phyloP scores from a whole-genome alignment of 164 flowering plant species.

The Magnolia changhungtana region DNA sequence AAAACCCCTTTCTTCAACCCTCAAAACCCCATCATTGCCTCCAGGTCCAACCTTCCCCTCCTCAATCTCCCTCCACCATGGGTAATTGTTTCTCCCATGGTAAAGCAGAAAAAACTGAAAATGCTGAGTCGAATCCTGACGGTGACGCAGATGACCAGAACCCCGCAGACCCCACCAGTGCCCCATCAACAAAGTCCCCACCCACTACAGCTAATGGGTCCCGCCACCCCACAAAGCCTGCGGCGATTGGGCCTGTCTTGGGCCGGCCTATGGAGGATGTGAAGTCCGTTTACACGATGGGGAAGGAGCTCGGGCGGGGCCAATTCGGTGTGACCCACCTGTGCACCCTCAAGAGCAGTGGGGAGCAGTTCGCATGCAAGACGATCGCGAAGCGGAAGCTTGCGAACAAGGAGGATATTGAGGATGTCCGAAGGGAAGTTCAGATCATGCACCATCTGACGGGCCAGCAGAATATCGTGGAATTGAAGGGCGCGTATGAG shows the following conservation, averaged over 20 bases:
- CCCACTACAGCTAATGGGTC: constrained; percentile 16
- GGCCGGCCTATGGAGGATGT: constrained; percentile 86
- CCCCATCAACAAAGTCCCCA: constrained; percentile 13
- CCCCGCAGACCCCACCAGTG: not conserved
- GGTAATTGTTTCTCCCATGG: constrained; percentile 62
- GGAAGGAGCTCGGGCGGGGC: constrained; percentile 80
- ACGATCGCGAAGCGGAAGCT: constrained; percentile 75
- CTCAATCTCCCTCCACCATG: constrained; percentile 29
- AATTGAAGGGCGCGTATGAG: constrained; percentile 73
- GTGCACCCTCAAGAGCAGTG: constrained; percentile 57
- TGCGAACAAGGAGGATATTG: constrained; percentile 55
- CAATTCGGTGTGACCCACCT: constrained; percentile 77
- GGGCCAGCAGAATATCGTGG: constrained; percentile 72
- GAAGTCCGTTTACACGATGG: constrained; percentile 39
- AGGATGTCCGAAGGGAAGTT: constrained; percentile 72
- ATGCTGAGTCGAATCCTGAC: not conserved
- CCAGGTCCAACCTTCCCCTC: not conserved
- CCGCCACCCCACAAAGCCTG: constrained; percentile 32
- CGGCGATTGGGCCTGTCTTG: constrained; percentile 44
- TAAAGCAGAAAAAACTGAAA: constrained; percentile 6
- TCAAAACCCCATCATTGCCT: constrained; percentile 10
- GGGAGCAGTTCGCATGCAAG: constrained; percentile 76
- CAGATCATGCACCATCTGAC: constrained; percentile 77
- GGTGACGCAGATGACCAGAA: not conserved
- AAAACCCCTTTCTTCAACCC: constrained; percentile 10